Percentiles rank a stretch among this genome's conserved stretches.
These are phyloP conservation scores for Secale cereale DNA, from an alignment of 176 grass and related monocot genomes.

Conservation along the genomic window DNA sequence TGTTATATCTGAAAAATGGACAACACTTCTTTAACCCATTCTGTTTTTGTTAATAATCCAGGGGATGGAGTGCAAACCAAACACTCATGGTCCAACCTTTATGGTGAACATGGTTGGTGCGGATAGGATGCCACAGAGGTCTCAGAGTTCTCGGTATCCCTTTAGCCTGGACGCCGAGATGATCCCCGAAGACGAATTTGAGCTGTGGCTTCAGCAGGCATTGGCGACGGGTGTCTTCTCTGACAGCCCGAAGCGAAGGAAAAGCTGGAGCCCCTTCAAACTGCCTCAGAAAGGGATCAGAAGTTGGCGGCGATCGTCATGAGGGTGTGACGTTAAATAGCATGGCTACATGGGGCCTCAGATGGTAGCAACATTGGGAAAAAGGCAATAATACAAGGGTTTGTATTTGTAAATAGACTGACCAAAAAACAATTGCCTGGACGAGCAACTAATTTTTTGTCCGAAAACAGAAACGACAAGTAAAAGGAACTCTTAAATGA, in stretches of 20 bases:
- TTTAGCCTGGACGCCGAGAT: conserved; percentile 91
- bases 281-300: conserved; percentile 85
- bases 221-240: conserved; percentile 78
- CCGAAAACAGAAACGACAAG: conserved; percentile 17
- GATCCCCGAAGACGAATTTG: conserved; percentile 87
- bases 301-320: conserved; percentile 65
- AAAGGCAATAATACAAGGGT: conserved; percentile 23
- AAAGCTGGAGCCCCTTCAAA: conserved; percentile 98
- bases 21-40: not conserved
- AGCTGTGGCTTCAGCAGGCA: conserved; percentile 92
- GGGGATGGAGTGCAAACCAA: conserved; percentile 97
- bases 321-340: conserved; percentile 10
- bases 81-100: conserved; percentile 94
- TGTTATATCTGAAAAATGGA: not conserved
- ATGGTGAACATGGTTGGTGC: conserved; percentile 96
- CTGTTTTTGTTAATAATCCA: conserved; percentile 34
- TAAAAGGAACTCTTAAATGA: not conserved
- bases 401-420: conserved; percentile 57
- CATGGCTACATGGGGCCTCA: not conserved
- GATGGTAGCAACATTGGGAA: not conserved
- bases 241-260: conserved; percentile 88
- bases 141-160: conserved; percentile 66
- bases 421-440: conserved; percentile 41
- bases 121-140: conserved; percentile 65
- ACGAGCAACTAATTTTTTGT: conserved; percentile 47